Evolutionary conservation across 768 basidiomycete genomes (phyloP).

Genomic region (Atractiella rhizophila): DNA sequence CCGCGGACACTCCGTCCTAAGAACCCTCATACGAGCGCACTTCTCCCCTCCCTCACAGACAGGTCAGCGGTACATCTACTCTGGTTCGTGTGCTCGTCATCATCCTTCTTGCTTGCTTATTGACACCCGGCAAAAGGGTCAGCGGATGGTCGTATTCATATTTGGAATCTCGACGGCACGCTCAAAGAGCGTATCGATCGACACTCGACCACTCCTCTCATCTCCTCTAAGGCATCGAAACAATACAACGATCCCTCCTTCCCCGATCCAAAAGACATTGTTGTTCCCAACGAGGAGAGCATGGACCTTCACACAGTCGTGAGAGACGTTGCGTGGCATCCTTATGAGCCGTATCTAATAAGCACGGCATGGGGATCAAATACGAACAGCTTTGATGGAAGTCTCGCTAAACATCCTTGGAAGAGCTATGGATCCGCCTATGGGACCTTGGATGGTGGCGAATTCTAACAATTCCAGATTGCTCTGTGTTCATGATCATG

Average conservation of each 20-base stretch:
- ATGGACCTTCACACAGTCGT: slow-evolving; percentile 24
- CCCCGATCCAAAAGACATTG: slow-evolving; percentile 4
- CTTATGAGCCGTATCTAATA: slow-evolving; percentile 70
- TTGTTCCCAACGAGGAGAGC: slow-evolving; percentile 7
- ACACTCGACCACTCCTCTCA: slow-evolving; percentile 40
- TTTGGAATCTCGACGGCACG: slow-evolving; percentile 82
- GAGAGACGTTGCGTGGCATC: slow-evolving; percentile 88
- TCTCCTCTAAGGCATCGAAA: slow-evolving; percentile 28
- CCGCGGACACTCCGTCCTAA: slow-evolving; percentile 64
- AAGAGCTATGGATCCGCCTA: slow-evolving; percentile 28
- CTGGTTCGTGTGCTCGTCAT: slow-evolving; percentile 60
- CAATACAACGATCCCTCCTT: slow-evolving; percentile 30
- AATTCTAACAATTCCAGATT: background rate
- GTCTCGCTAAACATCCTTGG: slow-evolving; percentile 84
- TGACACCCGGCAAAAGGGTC: slow-evolving; percentile 53
- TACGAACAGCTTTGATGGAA: slow-evolving; percentile 26
- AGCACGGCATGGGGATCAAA: slow-evolving; percentile 62
- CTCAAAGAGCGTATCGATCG: slow-evolving; percentile 65
- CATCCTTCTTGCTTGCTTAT: slow-evolving; percentile 95
- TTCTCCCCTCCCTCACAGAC: slow-evolving; percentile 86
- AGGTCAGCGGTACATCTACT: slow-evolving; percentile 72
- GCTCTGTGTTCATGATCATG: background rate
- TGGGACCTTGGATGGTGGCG: background rate
- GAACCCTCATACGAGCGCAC: slow-evolving; percentile 83
- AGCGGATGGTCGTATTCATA: slow-evolving; percentile 71